Evolutionary conservation across 2,329 filamentous ascomycete species (phyloP), one percentile per base, ranked within the genome.

Genomic region (Ophiostoma novo-ulmi): DNA sequence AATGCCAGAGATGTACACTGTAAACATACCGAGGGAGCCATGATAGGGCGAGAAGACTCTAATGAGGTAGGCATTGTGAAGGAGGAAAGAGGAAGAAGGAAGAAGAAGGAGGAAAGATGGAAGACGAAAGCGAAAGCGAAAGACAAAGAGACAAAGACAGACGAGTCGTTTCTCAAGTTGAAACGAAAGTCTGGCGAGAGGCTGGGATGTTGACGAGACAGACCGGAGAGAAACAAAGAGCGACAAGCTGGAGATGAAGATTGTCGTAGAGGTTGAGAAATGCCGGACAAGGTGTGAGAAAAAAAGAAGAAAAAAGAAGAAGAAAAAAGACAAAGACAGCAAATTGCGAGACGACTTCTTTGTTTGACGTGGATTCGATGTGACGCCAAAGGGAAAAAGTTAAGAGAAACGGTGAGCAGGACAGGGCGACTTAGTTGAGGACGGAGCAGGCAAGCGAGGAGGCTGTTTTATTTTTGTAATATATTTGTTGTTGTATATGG

Each of bases 31-130:
- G 86, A 88, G 67, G 85, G 83, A 72, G 85, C 85, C 86, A 88
- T 87, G 78, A 88, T 88, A 75, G 86, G 86, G 77, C 85, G 85
- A 70, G 85, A 82, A 64, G 86, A 88, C 70, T 88, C 86, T 71
- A 88, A 76, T n/a, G 86, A 88, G 73, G 82, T 78, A 77, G 85
- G 84, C 86, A 88, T 88, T 77, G 31, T 11, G 63, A 26, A 4
- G 31, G n/a, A 22, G 55, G 3, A 31, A 65, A 26, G 26, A 26
- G 26, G 35, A 38, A 14, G 31, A 10, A 36, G 5, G 31, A 20
- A 11, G 6, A 8, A 36, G 14, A 63, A 20, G 14, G 14, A 64
- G 61, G 22, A 38, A 35, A 31, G 17, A 22, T 8, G 5, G 35
- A 38, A 10, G 61, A 64, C 13, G 61, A 17, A 64, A 36, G 17